Evolutionary conservation across 2,329 filamentous ascomycete species (phyloP), one percentile per base, ranked within the genome.

Genomic region (Xylariaceae sp.): DNA sequence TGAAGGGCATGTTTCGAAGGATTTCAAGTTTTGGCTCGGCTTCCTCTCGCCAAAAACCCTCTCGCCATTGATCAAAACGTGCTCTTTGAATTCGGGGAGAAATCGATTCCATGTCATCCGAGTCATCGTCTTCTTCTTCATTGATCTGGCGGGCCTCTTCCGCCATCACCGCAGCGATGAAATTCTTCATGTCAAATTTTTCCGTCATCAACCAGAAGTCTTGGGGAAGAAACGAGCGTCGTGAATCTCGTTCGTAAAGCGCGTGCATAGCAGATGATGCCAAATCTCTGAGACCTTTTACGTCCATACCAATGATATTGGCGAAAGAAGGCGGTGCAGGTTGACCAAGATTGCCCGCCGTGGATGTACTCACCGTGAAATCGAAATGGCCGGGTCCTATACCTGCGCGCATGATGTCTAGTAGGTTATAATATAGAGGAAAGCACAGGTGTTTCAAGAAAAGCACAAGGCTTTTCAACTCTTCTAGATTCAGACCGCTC

Each of bases 371-470:
- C 46, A 56, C 55, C 33, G 57, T 44, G 7, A 49, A 45, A 40
- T 54, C 56, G 3, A 49, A 33, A 46, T 55, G 40, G 47, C 45
- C 21, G 36, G 58, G 33, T 47, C 55, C 42, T 57, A 65, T 46
- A 12, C 46, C 23, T 17, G 58, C 47, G 27, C 55, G 53, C 12
- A 71, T 63, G 5, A 80, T 66, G 5, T 92, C 86, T 2, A 80
- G 76, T 7, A 85, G 79, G 58, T 92, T 85, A 72, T 92, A 95
- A 64, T 95, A 92, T 40, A 96, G 74, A 0, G 87, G 84, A 56
- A 97, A 97, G 0, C 88, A 86, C 5, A 97, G 73, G 52, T 95
- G 93, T 62, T 96, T 96, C 22, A 98, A 71, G 56, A 97, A 97
- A 0, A 81, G 72, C 0, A 88, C 87, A 54, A 98, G 75, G 3